phyloP scores from a whole-genome alignment of 345 rosid species.

The Citrus cavaleriei region DNA sequence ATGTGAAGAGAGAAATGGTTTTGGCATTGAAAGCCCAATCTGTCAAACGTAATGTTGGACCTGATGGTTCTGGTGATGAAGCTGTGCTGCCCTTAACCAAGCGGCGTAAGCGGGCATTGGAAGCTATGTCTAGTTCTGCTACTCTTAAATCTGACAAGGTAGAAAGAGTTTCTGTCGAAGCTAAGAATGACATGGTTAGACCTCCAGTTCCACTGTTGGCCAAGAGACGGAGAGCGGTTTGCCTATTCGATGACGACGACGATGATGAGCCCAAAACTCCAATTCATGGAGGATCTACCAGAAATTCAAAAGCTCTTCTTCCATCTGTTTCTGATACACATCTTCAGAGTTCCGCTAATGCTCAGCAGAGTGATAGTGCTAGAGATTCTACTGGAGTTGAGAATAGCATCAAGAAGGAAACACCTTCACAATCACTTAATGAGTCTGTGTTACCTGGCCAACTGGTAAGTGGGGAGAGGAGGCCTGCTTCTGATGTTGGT shows the following conservation, averaged over 20 bases:
- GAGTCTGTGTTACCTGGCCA: conserved; percentile 29
- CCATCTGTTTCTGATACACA: conserved; percentile 25
- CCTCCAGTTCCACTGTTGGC: conserved; percentile 37
- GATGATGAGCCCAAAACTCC: conserved; percentile 85
- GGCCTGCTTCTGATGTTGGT: conserved; percentile 25
- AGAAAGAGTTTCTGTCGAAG: conserved; percentile 33
- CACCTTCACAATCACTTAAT: conserved; percentile 24
- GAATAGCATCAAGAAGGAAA: conserved; percentile 29
- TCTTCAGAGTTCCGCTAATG: conserved; percentile 23
- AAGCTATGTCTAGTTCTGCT: conserved; percentile 55
- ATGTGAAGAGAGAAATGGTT: conserved; percentile 31
- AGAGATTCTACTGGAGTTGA: conserved; percentile 30
- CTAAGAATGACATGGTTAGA: conserved; percentile 35
- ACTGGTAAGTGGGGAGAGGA: conserved; percentile 27
- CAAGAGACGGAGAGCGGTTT: conserved; percentile 72
- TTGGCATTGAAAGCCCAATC: conserved; percentile 44
- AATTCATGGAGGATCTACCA: conserved; percentile 53
- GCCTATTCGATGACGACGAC: conserved; percentile 60
- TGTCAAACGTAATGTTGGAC: conserved; percentile 28
- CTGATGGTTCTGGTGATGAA: conserved; percentile 53
- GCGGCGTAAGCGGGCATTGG: conserved; percentile 53
- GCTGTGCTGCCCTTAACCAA: conserved; percentile 51
- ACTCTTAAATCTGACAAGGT: conserved; percentile 34
- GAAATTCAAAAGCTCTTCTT: conserved; percentile 31
- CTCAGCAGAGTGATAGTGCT: conserved; percentile 27